phyloP scores from a whole-genome alignment of 2,329 filamentous ascomycete species.

The Colletotrichum neosansevieriae region DNA sequence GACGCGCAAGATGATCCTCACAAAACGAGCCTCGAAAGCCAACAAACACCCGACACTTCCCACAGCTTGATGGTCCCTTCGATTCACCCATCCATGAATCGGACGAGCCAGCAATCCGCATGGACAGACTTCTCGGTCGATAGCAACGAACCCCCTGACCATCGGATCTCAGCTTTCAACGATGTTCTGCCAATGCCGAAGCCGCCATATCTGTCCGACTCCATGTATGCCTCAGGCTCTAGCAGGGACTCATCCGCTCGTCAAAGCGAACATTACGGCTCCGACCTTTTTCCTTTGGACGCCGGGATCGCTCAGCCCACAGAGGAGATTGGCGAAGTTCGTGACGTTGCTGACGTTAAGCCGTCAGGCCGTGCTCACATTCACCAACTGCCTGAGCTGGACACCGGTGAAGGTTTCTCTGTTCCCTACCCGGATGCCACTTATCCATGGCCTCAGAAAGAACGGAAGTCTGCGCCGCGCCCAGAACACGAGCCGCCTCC shows the following conservation, averaged over 20 bases:
- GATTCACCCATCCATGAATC: conserved; percentile 56
- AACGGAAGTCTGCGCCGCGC: conserved; percentile 48
- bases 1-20: conserved; percentile 36
- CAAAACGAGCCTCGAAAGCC: conserved; percentile 36
- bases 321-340: not conserved
- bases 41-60: conserved; percentile 51
- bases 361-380: conserved; percentile 42
- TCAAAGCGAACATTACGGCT: conserved; percentile 45
- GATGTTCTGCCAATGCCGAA: conserved; percentile 37
- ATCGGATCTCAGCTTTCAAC: conserved; percentile 36
- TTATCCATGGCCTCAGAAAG: conserved; percentile 47
- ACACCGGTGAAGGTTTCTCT: conserved; percentile 63
- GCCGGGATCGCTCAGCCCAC: not conserved
- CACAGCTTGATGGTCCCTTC: conserved; percentile 62
- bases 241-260: conserved; percentile 39
- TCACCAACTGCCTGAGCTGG: conserved; percentile 62
- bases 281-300: conserved; percentile 49
- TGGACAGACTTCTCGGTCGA: conserved; percentile 73
- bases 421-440: conserved; percentile 55
- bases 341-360: not conserved
- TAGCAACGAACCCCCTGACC: conserved; percentile 59
- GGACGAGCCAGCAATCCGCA: conserved; percentile 66
- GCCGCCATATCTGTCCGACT: conserved; percentile 38
- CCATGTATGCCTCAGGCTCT: conserved; percentile 19
- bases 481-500: conserved; percentile 66